Base-by-base conservation (phyloP, 257 asterid genomes). In the Nicotiana tabacum region DNA sequence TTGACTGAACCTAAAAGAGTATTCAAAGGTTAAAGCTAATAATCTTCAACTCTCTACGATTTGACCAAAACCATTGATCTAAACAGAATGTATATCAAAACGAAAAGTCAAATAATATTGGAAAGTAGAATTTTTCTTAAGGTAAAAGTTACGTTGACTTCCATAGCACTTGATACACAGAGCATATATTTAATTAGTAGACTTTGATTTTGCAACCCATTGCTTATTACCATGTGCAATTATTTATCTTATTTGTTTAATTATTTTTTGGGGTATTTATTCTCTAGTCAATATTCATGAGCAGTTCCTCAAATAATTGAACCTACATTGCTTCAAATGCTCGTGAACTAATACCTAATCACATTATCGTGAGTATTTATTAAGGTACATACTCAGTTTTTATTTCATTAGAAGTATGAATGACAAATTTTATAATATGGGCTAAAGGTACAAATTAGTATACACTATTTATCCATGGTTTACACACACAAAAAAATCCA, bases 121-220 rank as follows among this genome's bases (percentile, higher is more conserved):
- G 66, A 9, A 61, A 61, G 39, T 8, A 60, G 66, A 13, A 68
- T 30, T 18, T 37, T 5, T 3, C 58, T 70, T 70, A 0, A 70
- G 55, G 78, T 70, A 70, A 43, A 70, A 43, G 78, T 70, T 70
- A 21, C 5, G 60, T 70, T 70, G 78, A 70, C 78, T 70, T 43
- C 32, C n/a, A 43, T 70, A 21, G 12, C 21, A 21, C n/a, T 70
- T 11, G 7, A 39, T 69, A 68, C 9, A 10, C n/a, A 39, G 57
- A n/a, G 9, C 77, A 68, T 70, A 17, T 56, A n/a, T 39, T 39
- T 39, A 39, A 69, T 37, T n/a, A n/a, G 77, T 69, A 21, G 53
- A 39, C 57, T 69, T 37, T 39, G 77, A 39, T 10, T 69, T 69
- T 69, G 57, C 32, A 69, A 37, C 5, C 8, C 33, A 39, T 53